Conservation (phyloP, 345 rosid genomes). For the Jatropha curcas region DNA sequence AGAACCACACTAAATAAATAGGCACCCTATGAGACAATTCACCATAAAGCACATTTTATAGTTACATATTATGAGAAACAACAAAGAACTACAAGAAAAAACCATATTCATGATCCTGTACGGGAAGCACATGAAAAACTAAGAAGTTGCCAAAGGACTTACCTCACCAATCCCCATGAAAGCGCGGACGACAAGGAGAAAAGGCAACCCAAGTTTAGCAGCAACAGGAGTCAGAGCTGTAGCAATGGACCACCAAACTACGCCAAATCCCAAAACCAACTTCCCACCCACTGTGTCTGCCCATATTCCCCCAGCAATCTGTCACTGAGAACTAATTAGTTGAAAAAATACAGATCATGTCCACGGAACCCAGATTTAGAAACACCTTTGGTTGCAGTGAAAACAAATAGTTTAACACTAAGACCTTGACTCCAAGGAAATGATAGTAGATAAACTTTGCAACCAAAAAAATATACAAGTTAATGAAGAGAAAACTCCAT, state of each 20-base stretch:
- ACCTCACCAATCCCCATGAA: slow-evolving; percentile 99
- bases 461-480: neutral
- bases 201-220: slow-evolving; percentile 85
- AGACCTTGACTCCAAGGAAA: neutral
- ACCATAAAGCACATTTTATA: neutral
- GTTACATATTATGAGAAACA: neutral
- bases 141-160: slow-evolving; percentile 12
- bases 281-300: slow-evolving; percentile 95
- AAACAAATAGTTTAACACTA: slow-evolving; percentile 2
- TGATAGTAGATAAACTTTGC: neutral
- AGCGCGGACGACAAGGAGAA: slow-evolving; percentile 77
- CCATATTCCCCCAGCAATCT: slow-evolving; percentile 97
- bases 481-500: neutral
- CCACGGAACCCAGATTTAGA: neutral
- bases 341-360: neutral
- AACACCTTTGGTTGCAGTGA: neutral
- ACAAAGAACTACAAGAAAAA: neutral
- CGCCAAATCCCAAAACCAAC: slow-evolving; percentile 82
- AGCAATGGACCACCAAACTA: slow-evolving; percentile 92
- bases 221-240: slow-evolving; percentile 86
- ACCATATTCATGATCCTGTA: neutral
- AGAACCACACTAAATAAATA: slow-evolving; percentile 13
- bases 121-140: neutral
- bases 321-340: slow-evolving; percentile 24
- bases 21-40: neutral